Percentiles rank a stretch among this genome's conserved stretches.
phyloP scores from a whole-genome alignment of 2,329 filamentous ascomycete genomes.

The Curvularia verruculosa region DNA sequence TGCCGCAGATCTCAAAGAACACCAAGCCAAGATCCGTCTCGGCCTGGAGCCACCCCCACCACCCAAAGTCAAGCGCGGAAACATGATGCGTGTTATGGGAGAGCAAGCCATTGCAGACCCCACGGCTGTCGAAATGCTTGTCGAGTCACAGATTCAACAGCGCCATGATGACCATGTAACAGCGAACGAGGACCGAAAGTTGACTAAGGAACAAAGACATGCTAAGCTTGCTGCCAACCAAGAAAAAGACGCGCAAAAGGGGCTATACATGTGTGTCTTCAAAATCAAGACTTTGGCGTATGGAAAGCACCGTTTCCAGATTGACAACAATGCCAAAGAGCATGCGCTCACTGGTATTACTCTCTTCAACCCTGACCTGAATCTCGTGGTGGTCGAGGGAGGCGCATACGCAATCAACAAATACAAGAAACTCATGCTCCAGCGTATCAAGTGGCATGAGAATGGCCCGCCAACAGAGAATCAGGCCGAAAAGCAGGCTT shows the following conservation, averaged over 20 bases:
- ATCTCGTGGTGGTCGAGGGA: conserved; percentile 89
- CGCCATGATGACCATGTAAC: conserved; percentile 78
- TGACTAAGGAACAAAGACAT: conserved; percentile 84
- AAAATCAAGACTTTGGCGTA: conserved; percentile 88
- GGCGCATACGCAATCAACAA: conserved; percentile 80
- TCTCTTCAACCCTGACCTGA: conserved; percentile 87
- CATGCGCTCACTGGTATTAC: conserved; percentile 86
- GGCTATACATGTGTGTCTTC: conserved; percentile 86
- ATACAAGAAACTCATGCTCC: conserved; percentile 91
- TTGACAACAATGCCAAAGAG: conserved; percentile 91
- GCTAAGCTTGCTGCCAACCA: conserved; percentile 86
- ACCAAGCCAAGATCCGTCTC: conserved; percentile 92
- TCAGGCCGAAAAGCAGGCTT: conserved; percentile 64
- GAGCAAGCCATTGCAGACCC: conserved; percentile 94
- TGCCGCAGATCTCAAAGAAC: conserved; percentile 92
- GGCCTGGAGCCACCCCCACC: conserved; percentile 88
- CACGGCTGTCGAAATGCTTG: conserved; percentile 92
- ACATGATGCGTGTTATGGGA: conserved; percentile 95
- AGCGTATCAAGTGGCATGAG: conserved; percentile 94
- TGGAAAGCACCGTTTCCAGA: conserved; percentile 90
- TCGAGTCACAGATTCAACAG: conserved; percentile 90
- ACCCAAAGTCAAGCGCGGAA: conserved; percentile 96
- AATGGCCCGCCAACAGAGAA: conserved; percentile 72
- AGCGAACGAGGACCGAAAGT: conserved; percentile 81
- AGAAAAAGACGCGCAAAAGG: conserved; percentile 84